Evolutionary conservation across 306 rosid species (phyloP).

Genomic region (Acacia confusa): DNA sequence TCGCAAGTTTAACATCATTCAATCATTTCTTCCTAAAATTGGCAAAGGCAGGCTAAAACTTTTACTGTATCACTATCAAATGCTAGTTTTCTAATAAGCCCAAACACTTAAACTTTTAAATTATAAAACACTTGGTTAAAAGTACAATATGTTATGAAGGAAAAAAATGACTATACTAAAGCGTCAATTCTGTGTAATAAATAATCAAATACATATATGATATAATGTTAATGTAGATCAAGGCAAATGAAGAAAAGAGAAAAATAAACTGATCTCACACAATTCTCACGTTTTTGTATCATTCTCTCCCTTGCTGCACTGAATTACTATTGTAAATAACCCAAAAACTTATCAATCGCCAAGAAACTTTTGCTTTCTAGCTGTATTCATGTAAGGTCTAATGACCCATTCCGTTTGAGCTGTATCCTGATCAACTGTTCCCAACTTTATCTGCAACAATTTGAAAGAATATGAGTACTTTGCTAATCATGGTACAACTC

Average conservation of each 20-base stretch:
- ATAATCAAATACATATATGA: not conserved
- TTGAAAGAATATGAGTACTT: slow-evolving; percentile 10
- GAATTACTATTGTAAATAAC: not conserved
- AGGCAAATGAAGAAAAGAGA: too few relatives aligned
- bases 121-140: not conserved
- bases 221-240: not conserved
- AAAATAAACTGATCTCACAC: not conserved
- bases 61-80: too few relatives aligned
- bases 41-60: too few relatives aligned
- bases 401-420: slow-evolving; percentile 82
- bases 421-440: slow-evolving; percentile 81
- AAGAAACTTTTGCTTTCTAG: slow-evolving; percentile 58
- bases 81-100: not conserved
- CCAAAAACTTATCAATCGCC: slow-evolving; percentile 46
- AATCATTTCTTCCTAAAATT: too few relatives aligned
- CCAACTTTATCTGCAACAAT: slow-evolving; percentile 65
- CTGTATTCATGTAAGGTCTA: slow-evolving; percentile 81
- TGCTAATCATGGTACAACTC: not conserved
- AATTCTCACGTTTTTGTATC: not conserved
- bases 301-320: not conserved
- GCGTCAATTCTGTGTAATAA: not conserved
- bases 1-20: too few relatives aligned
- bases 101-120: too few relatives aligned
- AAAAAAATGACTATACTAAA: too few relatives aligned
- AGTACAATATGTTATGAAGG: not conserved